phyloP scores from a whole-genome alignment of 805 yeast species.

The Suhomyces xylopsoci region DNA sequence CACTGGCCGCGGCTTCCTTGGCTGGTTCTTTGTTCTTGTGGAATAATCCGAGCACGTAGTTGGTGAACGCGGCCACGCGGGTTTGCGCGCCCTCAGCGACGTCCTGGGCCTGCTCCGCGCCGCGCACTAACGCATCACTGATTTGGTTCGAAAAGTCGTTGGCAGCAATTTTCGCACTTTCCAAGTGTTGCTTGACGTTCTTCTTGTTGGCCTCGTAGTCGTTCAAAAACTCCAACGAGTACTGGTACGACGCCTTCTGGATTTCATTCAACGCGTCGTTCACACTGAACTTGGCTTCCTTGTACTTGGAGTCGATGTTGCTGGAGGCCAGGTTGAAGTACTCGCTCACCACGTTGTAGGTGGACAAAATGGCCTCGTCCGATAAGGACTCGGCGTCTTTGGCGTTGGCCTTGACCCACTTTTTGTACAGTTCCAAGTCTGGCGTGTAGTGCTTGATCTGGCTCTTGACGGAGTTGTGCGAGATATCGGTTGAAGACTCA shows the following conservation, averaged over 20 bases:
- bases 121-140: conserved; percentile 6
- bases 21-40: background rate
- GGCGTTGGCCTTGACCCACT: conserved; percentile 4
- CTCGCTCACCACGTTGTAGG: conserved; percentile 15
- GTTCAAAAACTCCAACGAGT: conserved; percentile 11
- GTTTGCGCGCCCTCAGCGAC: background rate
- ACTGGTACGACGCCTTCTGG: conserved; percentile 17
- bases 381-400: conserved; percentile 11
- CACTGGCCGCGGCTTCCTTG: background rate
- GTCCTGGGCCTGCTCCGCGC: conserved; percentile 4
- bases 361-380: conserved; percentile 15
- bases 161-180: conserved; percentile 13
- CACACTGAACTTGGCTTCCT: conserved; percentile 8
- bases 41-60: background rate
- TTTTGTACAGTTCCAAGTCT: conserved; percentile 12
- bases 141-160: conserved; percentile 10
- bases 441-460: conserved; percentile 19
- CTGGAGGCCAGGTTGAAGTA: conserved; percentile 21
- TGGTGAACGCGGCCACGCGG: background rate
- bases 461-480: conserved; percentile 12
- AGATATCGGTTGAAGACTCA: background rate
- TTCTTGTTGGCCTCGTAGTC: conserved; percentile 6
- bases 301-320: conserved; percentile 8
- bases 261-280: conserved; percentile 16
- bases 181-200: conserved; percentile 9